A percentile compares a stretch with the other conserved stretches of the same genome.
phyloP scores from a whole-genome alignment of 2,329 filamentous ascomycete genomes.

The Helminthosporium solani region DNA sequence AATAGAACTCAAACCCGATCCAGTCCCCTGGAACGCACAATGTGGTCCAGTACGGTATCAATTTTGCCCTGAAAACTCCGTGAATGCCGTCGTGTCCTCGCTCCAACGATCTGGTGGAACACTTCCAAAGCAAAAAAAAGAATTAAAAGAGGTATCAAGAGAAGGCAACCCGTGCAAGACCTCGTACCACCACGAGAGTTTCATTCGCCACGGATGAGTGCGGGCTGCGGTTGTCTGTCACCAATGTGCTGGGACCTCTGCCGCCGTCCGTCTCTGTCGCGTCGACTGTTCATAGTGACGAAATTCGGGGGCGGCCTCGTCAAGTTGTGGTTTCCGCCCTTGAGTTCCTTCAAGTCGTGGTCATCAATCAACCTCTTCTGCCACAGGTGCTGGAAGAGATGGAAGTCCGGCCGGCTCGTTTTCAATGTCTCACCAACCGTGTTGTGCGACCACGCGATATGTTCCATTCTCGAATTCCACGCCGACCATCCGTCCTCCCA shows the following conservation, averaged over 20 bases:
- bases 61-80: slow-evolving; percentile 7
- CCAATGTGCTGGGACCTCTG: slow-evolving; percentile 10
- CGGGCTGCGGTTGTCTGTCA: neutral
- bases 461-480: slow-evolving; percentile 28
- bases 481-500: slow-evolving; percentile 14
- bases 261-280: slow-evolving; percentile 9
- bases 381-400: slow-evolving; percentile 28
- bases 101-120: slow-evolving; percentile 1
- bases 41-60: slow-evolving; percentile 6
- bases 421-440: slow-evolving; percentile 19
- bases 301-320: slow-evolving; percentile 15
- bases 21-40: slow-evolving; percentile 1
- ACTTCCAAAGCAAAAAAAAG: slow-evolving; percentile 1
- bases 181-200: slow-evolving; percentile 2
- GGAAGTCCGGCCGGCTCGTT: slow-evolving; percentile 25
- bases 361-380: slow-evolving; percentile 29
- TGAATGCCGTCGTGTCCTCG: slow-evolving; percentile 2
- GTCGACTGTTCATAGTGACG: slow-evolving; percentile 11
- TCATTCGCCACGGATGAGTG: neutral
- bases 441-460: slow-evolving; percentile 20
- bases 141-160: slow-evolving; percentile 1
- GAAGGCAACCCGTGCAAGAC: neutral
- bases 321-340: slow-evolving; percentile 24
- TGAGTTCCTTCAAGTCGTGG: slow-evolving; percentile 30
- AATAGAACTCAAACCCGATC: slow-evolving; percentile 1